phyloP scores from a whole-genome alignment of 78 protist species.

The Dictyostelium capitatum region DNA sequence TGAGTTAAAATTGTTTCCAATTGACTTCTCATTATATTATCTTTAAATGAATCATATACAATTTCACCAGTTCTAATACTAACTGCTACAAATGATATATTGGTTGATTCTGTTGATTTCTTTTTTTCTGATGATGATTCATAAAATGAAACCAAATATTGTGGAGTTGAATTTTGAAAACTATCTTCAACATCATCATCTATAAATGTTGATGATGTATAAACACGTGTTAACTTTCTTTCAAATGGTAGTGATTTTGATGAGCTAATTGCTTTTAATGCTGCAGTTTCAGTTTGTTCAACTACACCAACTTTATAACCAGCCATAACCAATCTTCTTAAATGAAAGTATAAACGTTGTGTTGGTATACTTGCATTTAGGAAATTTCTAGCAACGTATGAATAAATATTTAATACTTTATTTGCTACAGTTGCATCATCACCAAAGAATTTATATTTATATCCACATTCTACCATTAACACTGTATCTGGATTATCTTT shows the following conservation, averaged over 20 bases:
- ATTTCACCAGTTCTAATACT: slow-evolving; percentile 87
- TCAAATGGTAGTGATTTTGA: slow-evolving; percentile 68
- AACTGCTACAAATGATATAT: slow-evolving; percentile 72
- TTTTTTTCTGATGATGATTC: neutral
- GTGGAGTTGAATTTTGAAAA: slow-evolving; percentile 8
- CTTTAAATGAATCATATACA: slow-evolving; percentile 78
- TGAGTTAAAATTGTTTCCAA: slow-evolving; percentile 79
- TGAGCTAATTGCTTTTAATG: slow-evolving; percentile 80
- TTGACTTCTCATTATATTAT: slow-evolving; percentile 62
- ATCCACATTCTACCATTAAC: slow-evolving; percentile 88
- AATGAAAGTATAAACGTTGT: slow-evolving; percentile 76
- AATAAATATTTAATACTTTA: slow-evolving; percentile 62
- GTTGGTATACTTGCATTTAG: slow-evolving; percentile 82
- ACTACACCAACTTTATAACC: slow-evolving; percentile 94
- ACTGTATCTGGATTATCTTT: slow-evolving; percentile 85
- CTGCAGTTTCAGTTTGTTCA: slow-evolving; percentile 94
- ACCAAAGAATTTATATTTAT: slow-evolving; percentile 82
- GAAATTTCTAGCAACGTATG: slow-evolving; percentile 70
- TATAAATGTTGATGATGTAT: slow-evolving; percentile 86
- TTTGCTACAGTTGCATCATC: slow-evolving; percentile 76
- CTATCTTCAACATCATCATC: slow-evolving; percentile 67
- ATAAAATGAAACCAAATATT: slow-evolving; percentile 67
- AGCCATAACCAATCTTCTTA: slow-evolving; percentile 86
- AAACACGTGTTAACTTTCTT: slow-evolving; percentile 83
- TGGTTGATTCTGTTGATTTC: neutral